These are phyloP conservation scores for Aegilops umbellulata DNA, from an alignment of 176 grass and related monocot species.

Conservation along the genomic window DNA sequence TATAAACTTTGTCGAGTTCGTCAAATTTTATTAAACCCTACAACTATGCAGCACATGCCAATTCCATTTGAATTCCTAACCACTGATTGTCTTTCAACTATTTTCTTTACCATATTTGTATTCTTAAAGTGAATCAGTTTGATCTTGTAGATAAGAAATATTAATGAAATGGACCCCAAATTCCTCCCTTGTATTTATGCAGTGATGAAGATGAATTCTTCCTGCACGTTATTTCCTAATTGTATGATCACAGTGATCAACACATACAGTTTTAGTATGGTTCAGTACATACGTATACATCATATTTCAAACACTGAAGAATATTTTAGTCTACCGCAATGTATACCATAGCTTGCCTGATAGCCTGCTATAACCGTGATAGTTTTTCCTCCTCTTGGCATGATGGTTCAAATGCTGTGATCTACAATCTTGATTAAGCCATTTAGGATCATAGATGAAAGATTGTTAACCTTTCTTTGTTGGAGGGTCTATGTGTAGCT, in stretches of 20 bases:
- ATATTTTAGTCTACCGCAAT: background rate
- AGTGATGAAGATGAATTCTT: background rate
- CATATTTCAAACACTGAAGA: background rate
- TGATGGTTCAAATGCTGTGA: background rate
- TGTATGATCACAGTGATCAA: background rate
- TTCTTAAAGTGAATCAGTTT: background rate
- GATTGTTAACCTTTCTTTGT: background rate
- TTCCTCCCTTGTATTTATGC: background rate
- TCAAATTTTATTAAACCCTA: background rate
- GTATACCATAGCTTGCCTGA: background rate
- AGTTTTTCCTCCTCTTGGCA: background rate
- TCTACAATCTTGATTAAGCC: background rate
- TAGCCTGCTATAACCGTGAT: background rate
- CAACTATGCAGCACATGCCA: background rate
- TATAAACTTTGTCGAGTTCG: background rate
- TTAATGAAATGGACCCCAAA: background rate
- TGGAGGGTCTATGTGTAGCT: background rate
- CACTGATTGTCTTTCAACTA: background rate
- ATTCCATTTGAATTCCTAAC: background rate
- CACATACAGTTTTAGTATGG: background rate
- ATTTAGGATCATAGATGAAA: background rate
- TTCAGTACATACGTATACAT: background rate
- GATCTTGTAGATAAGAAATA: background rate
- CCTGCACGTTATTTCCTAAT: background rate
- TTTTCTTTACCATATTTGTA: background rate